Evolutionary conservation across 768 basidiomycete genomes (phyloP).

Genomic region (Cantharellus cinnabarinus): DNA sequence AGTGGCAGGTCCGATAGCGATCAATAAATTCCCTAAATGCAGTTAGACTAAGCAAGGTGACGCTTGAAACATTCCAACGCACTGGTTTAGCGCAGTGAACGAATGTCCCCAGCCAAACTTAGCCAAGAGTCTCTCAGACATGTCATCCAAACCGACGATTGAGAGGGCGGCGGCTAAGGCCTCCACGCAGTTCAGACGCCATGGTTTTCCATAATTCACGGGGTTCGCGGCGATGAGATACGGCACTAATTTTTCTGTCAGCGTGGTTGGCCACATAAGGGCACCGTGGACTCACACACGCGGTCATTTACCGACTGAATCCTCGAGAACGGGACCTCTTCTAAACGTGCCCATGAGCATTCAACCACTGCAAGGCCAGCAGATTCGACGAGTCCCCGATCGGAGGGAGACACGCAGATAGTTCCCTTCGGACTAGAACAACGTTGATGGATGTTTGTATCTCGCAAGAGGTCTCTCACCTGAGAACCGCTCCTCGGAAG

Average conservation of each 20-base stretch:
- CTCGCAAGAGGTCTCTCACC: slow-evolving; percentile 32
- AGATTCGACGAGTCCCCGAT: slow-evolving; percentile 53
- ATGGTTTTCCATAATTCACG: slow-evolving; percentile 95
- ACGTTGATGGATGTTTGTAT: neutral
- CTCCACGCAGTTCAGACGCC: slow-evolving; percentile 88
- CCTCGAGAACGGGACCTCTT: slow-evolving; percentile 87
- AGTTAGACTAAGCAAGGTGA: neutral
- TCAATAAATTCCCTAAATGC: slow-evolving; percentile 37
- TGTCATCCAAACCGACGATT: slow-evolving; percentile 66
- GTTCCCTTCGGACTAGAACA: slow-evolving; percentile 58
- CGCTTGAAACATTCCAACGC: slow-evolving; percentile 9
- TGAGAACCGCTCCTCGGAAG: slow-evolving; percentile 83
- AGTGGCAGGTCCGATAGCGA: slow-evolving; percentile 52
- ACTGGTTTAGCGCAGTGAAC: slow-evolving; percentile 77
- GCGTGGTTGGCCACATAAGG: neutral
- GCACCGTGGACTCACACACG: slow-evolving; percentile 28
- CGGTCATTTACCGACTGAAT: slow-evolving; percentile 87
- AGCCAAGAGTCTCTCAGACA: slow-evolving; percentile 57
- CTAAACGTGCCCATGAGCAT: slow-evolving; percentile 91
- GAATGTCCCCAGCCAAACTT: slow-evolving; percentile 84
- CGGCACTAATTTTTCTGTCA: slow-evolving; percentile 38
- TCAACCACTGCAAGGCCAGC: slow-evolving; percentile 91
- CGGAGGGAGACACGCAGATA: slow-evolving; percentile 57
- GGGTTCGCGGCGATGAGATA: slow-evolving; percentile 92
- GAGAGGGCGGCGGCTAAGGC: slow-evolving; percentile 89